Evolutionary conservation across 2,329 filamentous ascomycete genomes (phyloP), one percentile per base, ranked within the genome.

Genomic region (Phaeosphaeriaceae sp.): DNA sequence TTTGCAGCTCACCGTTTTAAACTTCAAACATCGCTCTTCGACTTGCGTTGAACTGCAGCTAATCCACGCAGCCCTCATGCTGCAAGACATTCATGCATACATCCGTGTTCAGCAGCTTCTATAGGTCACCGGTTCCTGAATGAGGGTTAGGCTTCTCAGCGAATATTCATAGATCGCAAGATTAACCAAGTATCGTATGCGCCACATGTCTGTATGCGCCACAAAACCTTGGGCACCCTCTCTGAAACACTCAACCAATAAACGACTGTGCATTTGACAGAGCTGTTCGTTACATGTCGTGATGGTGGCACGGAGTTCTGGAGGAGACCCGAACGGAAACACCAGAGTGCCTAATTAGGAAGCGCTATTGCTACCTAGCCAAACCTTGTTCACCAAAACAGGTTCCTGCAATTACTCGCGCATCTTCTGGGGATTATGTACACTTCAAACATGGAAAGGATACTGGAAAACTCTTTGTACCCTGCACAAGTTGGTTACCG

Each of bases 251-350:
- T n/a, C 20, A 21, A 20, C 55, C 55, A 54, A 58, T 54, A 15
- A 42, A 6, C 40, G 22, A 15, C 15, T 13, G 27, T 48, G 45
- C 3, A 53, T 57, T 53, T 48, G 49, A 42, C 22, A 36, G 27
- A 25, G 24, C 40, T 17, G 17, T 41, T 40, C 27, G 36, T n/a
- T 27, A 47, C 17, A 22, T 50, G 41, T 21, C 36, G 48, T 42
- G 13, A 48, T 45, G 44, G 41, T 53, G n/a, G 46, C 55, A 49
- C 56, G 59, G 56, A 56, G 46, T 58, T 40, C 27, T 54, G 49
- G 50, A 53, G 56, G 54, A 48, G 50, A 57, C 25, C 52, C 52
- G 53, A 13, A 33, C 33, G 7, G 36, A 40, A 40, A 40, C 36
- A n/a, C 15, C 36, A 3, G n/a, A 15, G n/a, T 4, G 5, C 36